These are phyloP conservation scores for Ophiostoma tasmaniense DNA, from an alignment of 2,329 filamentous ascomycete species.

Conservation along the genomic window DNA sequence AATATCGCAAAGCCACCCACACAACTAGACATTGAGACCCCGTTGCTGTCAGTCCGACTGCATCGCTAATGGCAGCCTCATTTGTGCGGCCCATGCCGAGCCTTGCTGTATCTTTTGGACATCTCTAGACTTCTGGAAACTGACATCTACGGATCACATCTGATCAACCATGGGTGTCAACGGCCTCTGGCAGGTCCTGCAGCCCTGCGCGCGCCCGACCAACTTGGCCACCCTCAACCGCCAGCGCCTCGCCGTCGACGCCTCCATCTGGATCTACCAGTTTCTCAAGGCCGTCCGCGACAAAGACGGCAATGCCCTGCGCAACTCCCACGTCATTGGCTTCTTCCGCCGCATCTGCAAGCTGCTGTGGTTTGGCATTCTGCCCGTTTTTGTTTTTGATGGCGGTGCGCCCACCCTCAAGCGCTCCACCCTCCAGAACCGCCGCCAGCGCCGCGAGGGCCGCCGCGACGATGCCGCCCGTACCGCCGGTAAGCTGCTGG, in stretches of 20 bases:
- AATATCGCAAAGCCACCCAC: background rate
- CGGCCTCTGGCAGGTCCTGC: slow-evolving; percentile 91
- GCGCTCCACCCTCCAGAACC: slow-evolving; percentile 73
- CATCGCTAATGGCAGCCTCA: slow-evolving; percentile 8
- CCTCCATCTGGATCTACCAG: slow-evolving; percentile 99
- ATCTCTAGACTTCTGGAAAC: background rate
- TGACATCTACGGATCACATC: too few relatives aligned
- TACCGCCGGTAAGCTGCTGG: slow-evolving; percentile 84
- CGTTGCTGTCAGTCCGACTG: background rate
- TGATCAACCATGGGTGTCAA: slow-evolving; percentile 78
- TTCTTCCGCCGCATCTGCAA: slow-evolving; percentile 99
- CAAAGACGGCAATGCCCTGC: slow-evolving; percentile 92
- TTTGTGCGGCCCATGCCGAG: background rate
- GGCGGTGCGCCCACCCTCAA: slow-evolving; percentile 88
- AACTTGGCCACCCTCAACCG: slow-evolving; percentile 94
- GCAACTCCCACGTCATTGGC: slow-evolving; percentile 91
- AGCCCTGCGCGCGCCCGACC: slow-evolving; percentile 89
- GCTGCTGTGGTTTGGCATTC: slow-evolving; percentile 90
- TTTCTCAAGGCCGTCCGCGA: slow-evolving; percentile 98
- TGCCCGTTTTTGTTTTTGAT: slow-evolving; percentile 96
- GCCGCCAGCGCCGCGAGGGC: slow-evolving; percentile 76
- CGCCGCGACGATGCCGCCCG: slow-evolving; percentile 84
- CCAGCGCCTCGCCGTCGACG: slow-evolving; percentile 92
- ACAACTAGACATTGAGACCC: background rate
- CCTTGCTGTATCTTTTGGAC: background rate